phyloP scores from a whole-genome alignment of 1,284 basidiomycete genomes.

The Tranzscheliella williamsii region DNA sequence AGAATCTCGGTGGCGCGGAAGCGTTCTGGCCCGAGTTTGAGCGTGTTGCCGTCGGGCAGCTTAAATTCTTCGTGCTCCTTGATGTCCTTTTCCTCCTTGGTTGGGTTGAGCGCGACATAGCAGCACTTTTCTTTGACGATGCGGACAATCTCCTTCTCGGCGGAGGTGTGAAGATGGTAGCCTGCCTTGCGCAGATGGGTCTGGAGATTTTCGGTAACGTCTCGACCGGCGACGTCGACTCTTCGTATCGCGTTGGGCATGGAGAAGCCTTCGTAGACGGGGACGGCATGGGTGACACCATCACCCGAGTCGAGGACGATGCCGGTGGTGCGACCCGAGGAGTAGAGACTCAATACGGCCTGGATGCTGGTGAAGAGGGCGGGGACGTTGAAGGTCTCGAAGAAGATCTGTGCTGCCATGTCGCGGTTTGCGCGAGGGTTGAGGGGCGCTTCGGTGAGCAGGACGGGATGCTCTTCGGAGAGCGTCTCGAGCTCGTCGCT shows the following conservation, averaged over 20 bases:
- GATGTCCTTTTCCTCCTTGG: constrained; percentile 91
- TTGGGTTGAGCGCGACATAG: constrained; percentile 86
- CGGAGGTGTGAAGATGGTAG: constrained; percentile 92
- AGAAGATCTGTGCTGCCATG: constrained; percentile 96
- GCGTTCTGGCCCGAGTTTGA: constrained; percentile 91
- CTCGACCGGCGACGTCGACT: constrained; percentile 93
- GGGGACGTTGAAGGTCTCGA: constrained; percentile 97
- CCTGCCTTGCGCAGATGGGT: constrained; percentile 90
- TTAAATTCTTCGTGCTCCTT: constrained; percentile 77
- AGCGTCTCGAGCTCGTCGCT: constrained; percentile 57
- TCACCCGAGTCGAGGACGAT: constrained; percentile 98
- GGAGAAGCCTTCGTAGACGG: constrained; percentile 98
- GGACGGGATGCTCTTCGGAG: constrained; percentile 79
- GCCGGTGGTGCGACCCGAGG: constrained; percentile 97
- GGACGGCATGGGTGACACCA: constrained; percentile 97
- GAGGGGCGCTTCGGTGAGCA: constrained; percentile 87
- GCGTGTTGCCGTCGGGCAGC: constrained; percentile 90
- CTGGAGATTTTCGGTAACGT: constrained; percentile 92
- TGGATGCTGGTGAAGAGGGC: constrained; percentile 96
- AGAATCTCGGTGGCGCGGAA: constrained; percentile 97
- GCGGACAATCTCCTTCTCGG: constrained; percentile 94
- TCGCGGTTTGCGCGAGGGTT: constrained; percentile 91
- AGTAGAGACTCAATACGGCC: constrained; percentile 94
- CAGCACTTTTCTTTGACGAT: constrained; percentile 98
- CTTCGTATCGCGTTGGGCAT: constrained; percentile 97